phyloP scores from a whole-genome alignment of 805 yeast species.

The Ogataea angusta region DNA sequence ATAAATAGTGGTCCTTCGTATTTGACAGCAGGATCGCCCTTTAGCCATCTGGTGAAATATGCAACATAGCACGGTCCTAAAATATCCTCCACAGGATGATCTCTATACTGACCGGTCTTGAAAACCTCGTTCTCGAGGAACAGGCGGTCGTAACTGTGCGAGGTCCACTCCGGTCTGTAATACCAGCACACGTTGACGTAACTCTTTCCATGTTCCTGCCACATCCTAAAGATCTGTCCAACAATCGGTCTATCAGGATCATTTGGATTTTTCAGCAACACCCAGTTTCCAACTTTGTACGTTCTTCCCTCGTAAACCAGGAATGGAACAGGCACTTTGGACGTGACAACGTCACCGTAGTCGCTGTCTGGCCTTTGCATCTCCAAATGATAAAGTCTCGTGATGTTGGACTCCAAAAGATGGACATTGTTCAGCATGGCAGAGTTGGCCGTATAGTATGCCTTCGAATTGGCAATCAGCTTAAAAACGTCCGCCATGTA shows the following conservation, averaged over 20 bases:
- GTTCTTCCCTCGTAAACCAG: conserved; percentile 71
- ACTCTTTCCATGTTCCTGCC: conserved; percentile 82
- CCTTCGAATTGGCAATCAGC: conserved; percentile 71
- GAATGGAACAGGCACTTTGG: conserved; percentile 65
- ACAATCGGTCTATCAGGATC: conserved; percentile 88
- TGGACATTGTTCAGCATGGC: conserved; percentile 59
- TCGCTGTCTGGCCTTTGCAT: conserved; percentile 79
- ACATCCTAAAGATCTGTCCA: conserved; percentile 89
- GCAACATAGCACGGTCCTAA: conserved; percentile 93
- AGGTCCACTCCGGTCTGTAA: conserved; percentile 96
- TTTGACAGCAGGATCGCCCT: conserved; percentile 87
- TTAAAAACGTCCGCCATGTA: conserved; percentile 74
- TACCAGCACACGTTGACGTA: conserved; percentile 98
- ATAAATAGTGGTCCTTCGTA: conserved; percentile 82
- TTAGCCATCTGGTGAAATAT: conserved; percentile 89
- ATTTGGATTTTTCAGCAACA: conserved; percentile 79
- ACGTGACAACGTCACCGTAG: conserved; percentile 53
- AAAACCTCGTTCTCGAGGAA: conserved; percentile 94
- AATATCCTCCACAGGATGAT: conserved; percentile 84
- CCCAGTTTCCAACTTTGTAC: conserved; percentile 94
- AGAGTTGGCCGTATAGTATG: conserved; percentile 57
- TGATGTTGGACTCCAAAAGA: conserved; percentile 59
- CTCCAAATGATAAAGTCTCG: conserved; percentile 59
- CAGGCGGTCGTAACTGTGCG: conserved; percentile 83
- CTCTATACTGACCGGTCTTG: conserved; percentile 95